Evolutionary conservation across 257 asterid genomes (phyloP).

Genomic region (Solanum ossicruentum): DNA sequence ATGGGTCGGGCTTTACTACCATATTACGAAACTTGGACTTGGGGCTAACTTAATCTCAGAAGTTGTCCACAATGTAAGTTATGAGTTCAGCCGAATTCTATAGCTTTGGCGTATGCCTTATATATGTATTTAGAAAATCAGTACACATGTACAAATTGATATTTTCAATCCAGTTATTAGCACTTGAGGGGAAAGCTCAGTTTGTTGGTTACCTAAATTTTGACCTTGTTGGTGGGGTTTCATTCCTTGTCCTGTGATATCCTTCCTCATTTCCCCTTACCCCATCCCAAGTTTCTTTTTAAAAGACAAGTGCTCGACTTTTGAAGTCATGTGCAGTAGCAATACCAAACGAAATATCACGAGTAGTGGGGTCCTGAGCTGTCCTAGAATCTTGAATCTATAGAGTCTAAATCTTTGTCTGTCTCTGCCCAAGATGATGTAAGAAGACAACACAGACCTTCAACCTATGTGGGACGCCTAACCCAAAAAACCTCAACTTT

Average conservation of each 20-base stretch:
- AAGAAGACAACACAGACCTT: background rate
- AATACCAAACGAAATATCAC: background rate
- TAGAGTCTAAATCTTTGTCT: background rate
- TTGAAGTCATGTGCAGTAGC: background rate
- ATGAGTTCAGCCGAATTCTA: background rate
- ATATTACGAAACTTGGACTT: background rate
- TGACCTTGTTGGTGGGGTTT: background rate
- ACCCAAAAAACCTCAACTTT: background rate
- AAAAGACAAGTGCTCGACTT: background rate
- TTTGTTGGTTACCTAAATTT: background rate
- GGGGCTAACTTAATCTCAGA: background rate
- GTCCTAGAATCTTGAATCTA: background rate
- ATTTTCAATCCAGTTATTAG: background rate
- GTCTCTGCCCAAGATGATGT: background rate
- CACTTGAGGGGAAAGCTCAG: background rate
- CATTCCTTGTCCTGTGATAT: background rate
- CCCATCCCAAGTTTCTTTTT: background rate
- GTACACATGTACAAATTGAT: background rate
- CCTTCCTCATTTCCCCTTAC: background rate
- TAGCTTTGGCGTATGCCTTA: background rate
- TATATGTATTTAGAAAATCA: background rate
- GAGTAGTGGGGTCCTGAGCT: background rate
- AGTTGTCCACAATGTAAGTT: background rate
- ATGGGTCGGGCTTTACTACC: background rate
- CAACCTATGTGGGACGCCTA: background rate